Conservation (phyloP, 148 eudicot genomes). For the Nepenthes mirabilis region DNA sequence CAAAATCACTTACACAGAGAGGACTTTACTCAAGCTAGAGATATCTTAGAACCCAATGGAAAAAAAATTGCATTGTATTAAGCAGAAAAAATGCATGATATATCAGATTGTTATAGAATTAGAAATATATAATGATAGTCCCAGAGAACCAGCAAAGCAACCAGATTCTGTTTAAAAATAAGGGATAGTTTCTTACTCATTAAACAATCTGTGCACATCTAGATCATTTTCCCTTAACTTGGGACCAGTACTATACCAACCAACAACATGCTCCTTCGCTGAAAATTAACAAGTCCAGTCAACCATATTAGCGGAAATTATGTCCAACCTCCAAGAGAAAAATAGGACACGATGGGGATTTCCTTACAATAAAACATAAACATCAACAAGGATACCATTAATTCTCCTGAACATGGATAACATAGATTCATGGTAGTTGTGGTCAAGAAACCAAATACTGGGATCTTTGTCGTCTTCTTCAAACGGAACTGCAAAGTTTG, state of each 20-base stretch:
- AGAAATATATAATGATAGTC: too few species aligned
- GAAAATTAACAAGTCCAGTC: constrained; percentile 11
- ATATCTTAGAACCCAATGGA: too few species aligned
- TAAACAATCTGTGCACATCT: constrained; percentile 65
- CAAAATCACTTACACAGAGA: too few species aligned
- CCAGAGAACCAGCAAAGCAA: not conserved
- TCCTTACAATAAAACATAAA: not conserved
- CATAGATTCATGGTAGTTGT: constrained; percentile 94
- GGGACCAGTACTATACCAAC: constrained; percentile 99
- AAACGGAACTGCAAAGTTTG: constrained; percentile 60
- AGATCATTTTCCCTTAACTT: constrained; percentile 87
- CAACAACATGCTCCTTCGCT: constrained; percentile 99
- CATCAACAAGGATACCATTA: constrained; percentile 35
- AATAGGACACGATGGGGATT: not conserved
- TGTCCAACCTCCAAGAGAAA: not conserved
- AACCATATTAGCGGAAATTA: not conserved
- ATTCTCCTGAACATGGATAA: constrained; percentile 91
- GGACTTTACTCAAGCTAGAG: too few species aligned
- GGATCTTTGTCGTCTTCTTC: constrained; percentile 95
- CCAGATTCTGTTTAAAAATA: not conserved
- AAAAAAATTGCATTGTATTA: too few species aligned
- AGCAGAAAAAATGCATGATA: too few species aligned
- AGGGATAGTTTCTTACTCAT: constrained; percentile 49
- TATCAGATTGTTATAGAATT: too few species aligned
- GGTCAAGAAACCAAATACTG: constrained; percentile 99